A percentile compares a stretch with the other conserved stretches of the same genome.
phyloP scores from a whole-genome alignment of 208 protist species.

The Acanthamoeba castellanii region DNA sequence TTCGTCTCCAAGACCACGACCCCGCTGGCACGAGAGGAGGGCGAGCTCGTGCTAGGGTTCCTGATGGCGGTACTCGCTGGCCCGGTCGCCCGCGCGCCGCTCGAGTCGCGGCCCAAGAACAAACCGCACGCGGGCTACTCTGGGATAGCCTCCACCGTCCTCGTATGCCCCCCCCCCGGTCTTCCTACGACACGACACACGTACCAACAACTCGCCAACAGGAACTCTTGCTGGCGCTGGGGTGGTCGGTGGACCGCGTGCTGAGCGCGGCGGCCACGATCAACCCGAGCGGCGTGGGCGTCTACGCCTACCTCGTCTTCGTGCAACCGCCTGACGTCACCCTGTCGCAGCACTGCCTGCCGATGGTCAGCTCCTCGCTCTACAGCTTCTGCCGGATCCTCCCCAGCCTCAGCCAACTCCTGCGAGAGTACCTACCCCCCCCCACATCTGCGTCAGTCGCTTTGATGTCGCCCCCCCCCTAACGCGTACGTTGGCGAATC shows the following conservation, averaged over 20 bases:
- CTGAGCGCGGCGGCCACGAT: not conserved
- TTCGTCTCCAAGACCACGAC: not conserved
- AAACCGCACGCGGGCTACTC: not conserved
- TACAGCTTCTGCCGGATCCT: constrained; percentile 37
- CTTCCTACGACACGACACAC: no score
- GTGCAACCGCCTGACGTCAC: not conserved
- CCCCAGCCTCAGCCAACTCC: constrained; percentile 20
- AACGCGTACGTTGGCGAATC: not conserved
- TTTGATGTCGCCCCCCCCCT: no score
- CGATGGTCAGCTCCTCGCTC: constrained; percentile 34
- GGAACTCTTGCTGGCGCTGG: constrained; percentile 1
- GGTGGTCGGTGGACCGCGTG: not conserved
- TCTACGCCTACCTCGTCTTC: constrained; percentile 29
- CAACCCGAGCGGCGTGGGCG: not conserved
- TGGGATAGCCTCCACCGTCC: not conserved
- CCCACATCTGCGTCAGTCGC: not conserved
- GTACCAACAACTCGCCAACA: not conserved
- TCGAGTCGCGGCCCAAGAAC: not conserved
- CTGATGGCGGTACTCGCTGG: not conserved
- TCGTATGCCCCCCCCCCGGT: not conserved
- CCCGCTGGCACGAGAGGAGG: not conserved
- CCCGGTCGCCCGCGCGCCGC: not conserved
- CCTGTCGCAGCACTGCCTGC: not conserved
- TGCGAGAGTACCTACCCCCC: not conserved
- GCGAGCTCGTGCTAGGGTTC: not conserved